Conservation (phyloP, 495 filamentous ascomycete genomes). For the Aspergillus kassunensis region DNA sequence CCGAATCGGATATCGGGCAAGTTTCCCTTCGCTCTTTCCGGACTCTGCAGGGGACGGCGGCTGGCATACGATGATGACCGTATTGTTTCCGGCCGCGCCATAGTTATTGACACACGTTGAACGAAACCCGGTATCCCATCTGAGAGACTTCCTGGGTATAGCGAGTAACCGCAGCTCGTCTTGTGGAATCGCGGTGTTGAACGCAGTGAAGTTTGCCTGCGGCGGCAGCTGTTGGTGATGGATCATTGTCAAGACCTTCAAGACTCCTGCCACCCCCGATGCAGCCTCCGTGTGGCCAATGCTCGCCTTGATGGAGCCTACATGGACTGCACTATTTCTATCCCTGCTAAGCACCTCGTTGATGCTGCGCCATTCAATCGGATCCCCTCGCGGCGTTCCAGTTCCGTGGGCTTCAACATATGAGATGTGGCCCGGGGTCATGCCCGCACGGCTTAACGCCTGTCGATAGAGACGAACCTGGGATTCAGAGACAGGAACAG, state of each 20-base stretch:
- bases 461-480: conserved; percentile 52
- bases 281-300: conserved; percentile 51
- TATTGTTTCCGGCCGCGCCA: no score
- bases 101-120: no score
- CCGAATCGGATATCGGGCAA: no score
- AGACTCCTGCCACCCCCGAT: conserved; percentile 54
- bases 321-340: no score
- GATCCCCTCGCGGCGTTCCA: conserved; percentile 22
- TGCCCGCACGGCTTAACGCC: conserved; percentile 50
- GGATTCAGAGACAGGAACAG: conserved; percentile 59
- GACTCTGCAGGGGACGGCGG: no score
- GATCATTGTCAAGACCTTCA: conserved; percentile 41
- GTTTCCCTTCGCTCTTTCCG: no score
- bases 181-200: neutral
- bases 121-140: no score
- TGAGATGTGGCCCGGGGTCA: conserved; percentile 41
- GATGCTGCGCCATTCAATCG: conserved; percentile 6
- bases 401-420: conserved; percentile 42
- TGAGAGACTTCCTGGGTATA: no score
- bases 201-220: neutral
- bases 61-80: no score
- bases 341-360: neutral
- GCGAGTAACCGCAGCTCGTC: no score
- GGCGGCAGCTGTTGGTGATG: neutral
- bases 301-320: conserved; percentile 47